These are phyloP conservation scores for Penicillium sp. DNA, from an alignment of 2,329 filamentous ascomycete species.

Conservation along the genomic window DNA sequence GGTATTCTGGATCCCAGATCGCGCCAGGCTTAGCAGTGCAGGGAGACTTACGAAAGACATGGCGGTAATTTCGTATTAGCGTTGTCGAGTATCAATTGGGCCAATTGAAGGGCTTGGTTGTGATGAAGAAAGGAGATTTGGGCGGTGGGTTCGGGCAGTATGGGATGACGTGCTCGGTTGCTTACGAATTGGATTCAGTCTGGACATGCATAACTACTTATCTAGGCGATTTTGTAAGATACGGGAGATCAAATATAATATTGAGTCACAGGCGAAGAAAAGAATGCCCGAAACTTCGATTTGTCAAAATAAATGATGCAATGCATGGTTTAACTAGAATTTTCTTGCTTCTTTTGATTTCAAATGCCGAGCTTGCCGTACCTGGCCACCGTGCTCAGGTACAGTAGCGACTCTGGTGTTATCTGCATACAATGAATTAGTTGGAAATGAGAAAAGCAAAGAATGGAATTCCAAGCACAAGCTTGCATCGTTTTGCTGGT, in stretches of 20 bases:
- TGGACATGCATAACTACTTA: neutral
- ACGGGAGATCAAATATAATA: too few species aligned
- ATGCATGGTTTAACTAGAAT: neutral
- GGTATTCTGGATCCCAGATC: neutral
- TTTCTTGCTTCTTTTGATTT: constrained; percentile 1
- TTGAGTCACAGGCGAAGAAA: too few species aligned
- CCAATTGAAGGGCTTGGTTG: constrained; percentile 14
- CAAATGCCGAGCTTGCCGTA: neutral
- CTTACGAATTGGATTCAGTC: constrained; percentile 32
- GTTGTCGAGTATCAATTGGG: neutral
- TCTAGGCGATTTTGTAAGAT: neutral
- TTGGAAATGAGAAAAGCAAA: too few species aligned
- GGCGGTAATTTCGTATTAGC: constrained; percentile 3
- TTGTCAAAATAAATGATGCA: neutral
- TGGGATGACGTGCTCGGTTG: constrained; percentile 34
- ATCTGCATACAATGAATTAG: too few species aligned
- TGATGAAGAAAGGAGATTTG: constrained; percentile 19
- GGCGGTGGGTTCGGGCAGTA: constrained; percentile 18
- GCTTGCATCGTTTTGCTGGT: neutral
- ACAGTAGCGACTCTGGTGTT: too few species aligned
- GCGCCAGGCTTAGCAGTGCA: neutral
- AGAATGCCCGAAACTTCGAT: neutral
- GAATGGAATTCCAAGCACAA: too few species aligned
- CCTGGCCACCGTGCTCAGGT: too few species aligned
- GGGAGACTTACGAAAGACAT: constrained; percentile 21